These are phyloP conservation scores for Neonectria coccinea DNA, from an alignment of 2,329 filamentous ascomycete genomes.

Conservation along the genomic window DNA sequence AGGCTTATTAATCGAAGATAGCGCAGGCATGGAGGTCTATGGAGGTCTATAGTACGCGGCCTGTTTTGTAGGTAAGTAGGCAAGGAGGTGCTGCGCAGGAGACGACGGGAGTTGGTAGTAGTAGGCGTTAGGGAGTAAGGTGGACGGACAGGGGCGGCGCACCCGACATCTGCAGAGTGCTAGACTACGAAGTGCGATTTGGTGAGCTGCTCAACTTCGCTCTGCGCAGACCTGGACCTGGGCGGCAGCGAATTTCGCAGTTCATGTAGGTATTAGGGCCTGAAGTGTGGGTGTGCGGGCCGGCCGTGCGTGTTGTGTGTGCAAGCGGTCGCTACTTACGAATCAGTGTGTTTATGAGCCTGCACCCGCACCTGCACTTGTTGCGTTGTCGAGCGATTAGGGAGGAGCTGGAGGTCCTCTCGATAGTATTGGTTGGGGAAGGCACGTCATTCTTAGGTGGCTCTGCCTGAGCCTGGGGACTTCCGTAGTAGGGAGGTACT, in stretches of 20 bases:
- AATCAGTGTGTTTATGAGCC: slow-evolving; percentile 35
- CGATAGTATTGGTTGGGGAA: slow-evolving; percentile 24
- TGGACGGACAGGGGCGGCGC: not conserved
- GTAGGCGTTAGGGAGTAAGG: not conserved
- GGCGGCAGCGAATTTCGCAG: slow-evolving; percentile 40
- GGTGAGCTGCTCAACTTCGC: slow-evolving; percentile 1
- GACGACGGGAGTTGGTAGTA: not conserved
- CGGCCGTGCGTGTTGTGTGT: slow-evolving; percentile 36
- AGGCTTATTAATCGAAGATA: slow-evolving; percentile 14
- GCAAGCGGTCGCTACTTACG: slow-evolving; percentile 20
- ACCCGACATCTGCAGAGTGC: not conserved
- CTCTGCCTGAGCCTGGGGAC: not conserved
- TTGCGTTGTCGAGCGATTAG: slow-evolving; percentile 21
- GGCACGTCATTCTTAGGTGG: slow-evolving; percentile 24
- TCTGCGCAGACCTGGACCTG: slow-evolving; percentile 9
- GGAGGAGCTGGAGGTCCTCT: slow-evolving; percentile 14
- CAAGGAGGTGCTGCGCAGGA: not conserved
- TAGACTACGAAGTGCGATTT: not conserved
- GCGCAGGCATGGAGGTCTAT: not conserved
- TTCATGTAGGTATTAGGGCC: slow-evolving; percentile 46
- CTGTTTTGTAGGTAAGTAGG: not conserved
- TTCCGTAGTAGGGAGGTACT: slow-evolving; percentile 1
- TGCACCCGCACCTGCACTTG: slow-evolving; percentile 22
- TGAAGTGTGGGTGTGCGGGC: slow-evolving; percentile 45
- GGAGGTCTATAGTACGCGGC: not conserved